Evolutionary conservation across 768 basidiomycete genomes (phyloP).

Genomic region (Butyriboletus loyo): DNA sequence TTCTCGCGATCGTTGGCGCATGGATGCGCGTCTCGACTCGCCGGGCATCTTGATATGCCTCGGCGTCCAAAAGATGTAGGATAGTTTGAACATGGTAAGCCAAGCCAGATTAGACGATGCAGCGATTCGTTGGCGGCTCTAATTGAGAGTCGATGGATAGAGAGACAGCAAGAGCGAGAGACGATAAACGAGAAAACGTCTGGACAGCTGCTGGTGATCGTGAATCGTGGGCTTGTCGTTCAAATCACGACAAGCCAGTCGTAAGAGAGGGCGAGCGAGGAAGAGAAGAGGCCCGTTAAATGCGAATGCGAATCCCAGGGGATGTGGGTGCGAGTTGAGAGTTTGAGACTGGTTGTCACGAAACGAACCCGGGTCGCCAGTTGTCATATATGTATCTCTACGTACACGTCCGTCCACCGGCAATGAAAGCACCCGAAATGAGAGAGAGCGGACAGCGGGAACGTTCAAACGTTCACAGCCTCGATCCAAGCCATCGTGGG

Average conservation of each 20-base stretch:
- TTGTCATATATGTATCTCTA: conserved; percentile 1
- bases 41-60: conserved; percentile 50
- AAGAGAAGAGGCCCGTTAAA: not conserved
- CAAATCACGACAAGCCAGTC: not conserved
- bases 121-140: too few species aligned
- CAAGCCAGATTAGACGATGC: not conserved
- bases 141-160: not conserved
- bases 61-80: conserved; percentile 53
- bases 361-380: conserved; percentile 1
- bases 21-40: conserved; percentile 25
- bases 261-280: not conserved
- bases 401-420: conserved; percentile 11
- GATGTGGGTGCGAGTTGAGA: conserved; percentile 6
- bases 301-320: not conserved
- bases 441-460: not conserved
- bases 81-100: conserved; percentile 39
- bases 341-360: not conserved
- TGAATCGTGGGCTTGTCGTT: not conserved
- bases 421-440: conserved; percentile 19
- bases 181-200: not conserved
- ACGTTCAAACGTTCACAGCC: conserved; percentile 7
- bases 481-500: not conserved
- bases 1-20: conserved; percentile 25
- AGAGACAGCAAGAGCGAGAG: not conserved
- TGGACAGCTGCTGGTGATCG: not conserved